Base-by-base conservation (phyloP, 129 eudicot genomes). In the Helianthus tuberosus region DNA sequence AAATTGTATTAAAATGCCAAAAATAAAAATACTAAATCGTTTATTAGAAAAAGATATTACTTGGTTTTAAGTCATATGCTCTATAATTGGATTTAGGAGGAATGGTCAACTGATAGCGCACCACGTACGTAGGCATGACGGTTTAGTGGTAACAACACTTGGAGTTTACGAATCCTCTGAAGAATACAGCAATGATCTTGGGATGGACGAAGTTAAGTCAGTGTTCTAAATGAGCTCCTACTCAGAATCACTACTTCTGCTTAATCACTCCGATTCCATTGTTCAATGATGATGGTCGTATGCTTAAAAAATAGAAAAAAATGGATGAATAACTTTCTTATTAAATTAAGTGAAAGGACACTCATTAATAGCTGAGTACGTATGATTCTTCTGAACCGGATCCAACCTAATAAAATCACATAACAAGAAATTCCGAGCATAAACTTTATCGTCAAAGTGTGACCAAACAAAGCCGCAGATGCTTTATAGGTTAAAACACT, bases 391-490 rank as follows among this genome's bases (percentile, higher is more conserved):
- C 80, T 79, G 85, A 64, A 72, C 78, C 43, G 89, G 86, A 43
- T 82, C 65, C 72, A 65, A 76, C 66, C 89, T 64, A 85, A 57
- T 3, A 6, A 41, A 43, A 75, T 68, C 47, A 6, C 44, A 63
- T 52, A 41, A 43, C 61, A 71, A 20, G 23, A 86, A 76, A 94
- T 91, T 77, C 99, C 97, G 48, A 94, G 81, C 76, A 94, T 70
- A 68, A 20, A 20, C 23, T 20, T 20, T 20, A 20, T 20, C 23
- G 23, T 20, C 23, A 20, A 20, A 20, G 23, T 85, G 74, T 94
- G 97, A 35, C 96, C 97, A 85, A 94, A 94, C 65, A 94, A 64
- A 55, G 79, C 90, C 51, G 97, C 41, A 36, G 41, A 0, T 20
- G 23, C 23, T 20, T 20, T 20, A 20, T 20, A 20, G 23, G 23